Evolutionary conservation across 2,329 filamentous ascomycete species (phyloP), one percentile per base, ranked within the genome.

Genomic region (Rhynchosporium graminicola): DNA sequence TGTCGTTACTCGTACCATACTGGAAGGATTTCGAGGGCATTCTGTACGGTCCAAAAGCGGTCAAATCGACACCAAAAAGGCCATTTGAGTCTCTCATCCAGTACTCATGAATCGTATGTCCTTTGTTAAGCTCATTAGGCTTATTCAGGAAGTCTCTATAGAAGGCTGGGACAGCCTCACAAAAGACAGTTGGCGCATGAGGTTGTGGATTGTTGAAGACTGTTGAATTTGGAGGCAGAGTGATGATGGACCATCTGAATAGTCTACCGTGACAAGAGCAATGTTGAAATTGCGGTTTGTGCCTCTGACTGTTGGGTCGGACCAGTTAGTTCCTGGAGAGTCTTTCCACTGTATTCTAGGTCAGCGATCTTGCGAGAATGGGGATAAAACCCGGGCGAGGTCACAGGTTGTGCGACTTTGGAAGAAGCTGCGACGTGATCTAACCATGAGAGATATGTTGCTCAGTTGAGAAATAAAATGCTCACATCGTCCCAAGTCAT

Each of bases 21-120:
- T 66, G 64, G 26, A 60, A 66, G 45, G 64, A 64, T 20, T 40
- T 33, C 1, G 51, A 36, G 3, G 62, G 62, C 51, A 66, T 42
- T 48, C 43, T 48, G 20, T 66, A 66, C 0, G 64, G 55, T 12
- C 64, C 64, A 36, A 62, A 66, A 33, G 55, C 56, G 10, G 64
- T 66, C 10, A 66, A 57, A 46, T 66, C 62, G 13, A 66, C 64
- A 12, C 64, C 64, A 38, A 64, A 66, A 6, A 62, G 62, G 12
- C 64, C 64, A 31, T 42, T 56, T 10, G 64, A 64, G 33, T 66
- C 62, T 20, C 57, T 55, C 64, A 66, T 66, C 64, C 64, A 66
- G 55, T 66, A 66, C 40, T 66, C 64, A 36, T 66, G 64, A 28
- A 66, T n/a, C 3, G 64, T 66, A 33, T 66, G 64, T 8, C 64